Conservation (phyloP, 2,329 filamentous ascomycete species). For the Emergomyces orientalis region DNA sequence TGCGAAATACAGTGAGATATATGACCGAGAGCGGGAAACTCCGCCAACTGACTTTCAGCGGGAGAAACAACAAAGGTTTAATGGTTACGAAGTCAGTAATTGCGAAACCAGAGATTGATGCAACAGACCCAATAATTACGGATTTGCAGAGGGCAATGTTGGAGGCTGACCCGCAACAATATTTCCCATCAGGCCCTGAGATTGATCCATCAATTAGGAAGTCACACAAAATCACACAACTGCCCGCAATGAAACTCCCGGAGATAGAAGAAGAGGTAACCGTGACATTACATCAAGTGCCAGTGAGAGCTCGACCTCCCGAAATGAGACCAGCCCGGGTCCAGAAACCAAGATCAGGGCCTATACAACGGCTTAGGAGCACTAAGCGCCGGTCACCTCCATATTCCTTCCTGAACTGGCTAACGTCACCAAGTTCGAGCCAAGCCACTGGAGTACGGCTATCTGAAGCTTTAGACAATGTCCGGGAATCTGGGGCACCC, state of each 20-base stretch:
- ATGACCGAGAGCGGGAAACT: slow-evolving; percentile 44
- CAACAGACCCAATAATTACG: slow-evolving; percentile 39
- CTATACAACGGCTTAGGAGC: slow-evolving; percentile 24
- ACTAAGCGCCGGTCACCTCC: slow-evolving; percentile 19
- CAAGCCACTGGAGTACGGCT: not conserved
- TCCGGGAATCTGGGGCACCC: not conserved
- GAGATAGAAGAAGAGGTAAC: slow-evolving; percentile 26
- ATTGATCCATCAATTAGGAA: slow-evolving; percentile 27
- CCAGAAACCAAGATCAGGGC: slow-evolving; percentile 13
- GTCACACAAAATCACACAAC: slow-evolving; percentile 11
- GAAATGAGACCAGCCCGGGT: slow-evolving; percentile 9
- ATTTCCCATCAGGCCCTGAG: slow-evolving; percentile 37
- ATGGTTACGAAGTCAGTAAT: slow-evolving; percentile 45
- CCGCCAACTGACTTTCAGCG: slow-evolving; percentile 45
- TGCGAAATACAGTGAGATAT: slow-evolving; percentile 42
- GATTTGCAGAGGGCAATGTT: slow-evolving; percentile 44
- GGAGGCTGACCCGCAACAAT: slow-evolving; percentile 33
- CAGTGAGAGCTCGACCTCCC: slow-evolving; percentile 21
- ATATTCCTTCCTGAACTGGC: slow-evolving; percentile 14
- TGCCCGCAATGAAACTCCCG: slow-evolving; percentile 19
- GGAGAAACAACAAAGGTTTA: slow-evolving; percentile 39
- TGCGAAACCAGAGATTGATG: slow-evolving; percentile 37
- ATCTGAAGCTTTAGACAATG: not conserved
- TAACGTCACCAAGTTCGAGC: slow-evolving; percentile 13
- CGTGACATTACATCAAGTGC: slow-evolving; percentile 31